These are phyloP conservation scores for Incumbomyces delicatus DNA, from an alignment of 2,329 filamentous ascomycete species.

Conservation along the genomic window DNA sequence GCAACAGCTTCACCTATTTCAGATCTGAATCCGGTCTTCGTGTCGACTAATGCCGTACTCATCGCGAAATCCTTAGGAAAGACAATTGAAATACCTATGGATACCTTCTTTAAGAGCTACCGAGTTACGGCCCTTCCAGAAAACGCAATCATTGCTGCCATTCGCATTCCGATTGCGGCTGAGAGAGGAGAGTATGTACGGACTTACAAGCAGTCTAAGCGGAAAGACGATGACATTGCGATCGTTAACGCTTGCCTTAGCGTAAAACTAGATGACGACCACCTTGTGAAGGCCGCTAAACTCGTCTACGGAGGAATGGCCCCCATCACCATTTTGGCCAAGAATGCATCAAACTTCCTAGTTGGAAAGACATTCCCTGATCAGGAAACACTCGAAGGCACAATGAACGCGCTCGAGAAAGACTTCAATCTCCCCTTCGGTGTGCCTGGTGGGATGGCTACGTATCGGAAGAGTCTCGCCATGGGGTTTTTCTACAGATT, in stretches of 20 bases:
- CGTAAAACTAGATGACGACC: constrained; percentile 57
- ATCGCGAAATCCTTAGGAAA: constrained; percentile 66
- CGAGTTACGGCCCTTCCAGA: constrained; percentile 69
- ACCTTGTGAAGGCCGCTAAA: constrained; percentile 63
- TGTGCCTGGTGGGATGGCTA: constrained; percentile 95
- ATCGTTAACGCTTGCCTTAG: constrained; percentile 86
- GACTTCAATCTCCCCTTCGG: constrained; percentile 86
- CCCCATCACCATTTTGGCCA: constrained; percentile 78
- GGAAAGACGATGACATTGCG: constrained; percentile 96
- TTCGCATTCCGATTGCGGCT: constrained; percentile 70
- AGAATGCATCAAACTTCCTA: constrained; percentile 63
- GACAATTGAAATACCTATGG: constrained; percentile 81
- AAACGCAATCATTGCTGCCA: constrained; percentile 74
- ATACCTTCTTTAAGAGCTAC: constrained; percentile 86
- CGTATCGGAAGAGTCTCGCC: constrained; percentile 82
- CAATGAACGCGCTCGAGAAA: constrained; percentile 77
- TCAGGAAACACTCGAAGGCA: constrained; percentile 72
- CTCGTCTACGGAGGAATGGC: constrained; percentile 95
- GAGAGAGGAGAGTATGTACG: constrained; percentile 73
- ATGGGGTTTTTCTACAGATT: constrained; percentile 95
- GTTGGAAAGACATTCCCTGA: constrained; percentile 71
- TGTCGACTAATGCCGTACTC: constrained; percentile 73
- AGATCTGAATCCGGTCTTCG: constrained; percentile 87
- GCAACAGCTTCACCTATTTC: constrained; percentile 94
- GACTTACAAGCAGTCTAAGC: constrained; percentile 91